phyloP scores from a whole-genome alignment of 2,329 filamentous ascomycete genomes.

The Phoma sp. region DNA sequence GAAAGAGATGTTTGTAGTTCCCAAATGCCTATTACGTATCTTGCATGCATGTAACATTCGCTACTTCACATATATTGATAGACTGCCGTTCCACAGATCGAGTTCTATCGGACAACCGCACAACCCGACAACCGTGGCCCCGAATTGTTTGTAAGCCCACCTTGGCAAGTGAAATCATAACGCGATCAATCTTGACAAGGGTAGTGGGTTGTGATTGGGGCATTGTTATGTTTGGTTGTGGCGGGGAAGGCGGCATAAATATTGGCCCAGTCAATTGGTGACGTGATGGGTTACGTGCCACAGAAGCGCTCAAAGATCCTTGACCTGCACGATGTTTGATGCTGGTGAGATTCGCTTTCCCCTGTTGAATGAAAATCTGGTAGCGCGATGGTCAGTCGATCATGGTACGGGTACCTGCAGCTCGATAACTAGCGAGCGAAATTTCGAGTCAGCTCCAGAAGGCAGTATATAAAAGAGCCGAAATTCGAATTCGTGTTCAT shows the following conservation, averaged over 20 bases:
- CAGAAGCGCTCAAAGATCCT: background rate
- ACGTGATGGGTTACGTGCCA: background rate
- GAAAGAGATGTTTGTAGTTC: background rate
- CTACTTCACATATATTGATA: background rate
- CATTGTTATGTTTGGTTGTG: background rate
- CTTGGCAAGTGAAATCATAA: background rate
- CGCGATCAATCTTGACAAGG: background rate
- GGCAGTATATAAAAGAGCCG: background rate
- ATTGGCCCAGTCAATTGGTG: background rate
- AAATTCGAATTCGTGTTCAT: background rate
- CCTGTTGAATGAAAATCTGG: background rate
- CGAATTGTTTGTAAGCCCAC: background rate
- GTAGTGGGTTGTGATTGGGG: background rate
- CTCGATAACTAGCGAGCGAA: background rate
- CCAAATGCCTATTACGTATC: background rate
- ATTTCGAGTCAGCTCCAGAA: background rate
- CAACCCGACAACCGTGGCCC: background rate
- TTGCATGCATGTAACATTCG: background rate
- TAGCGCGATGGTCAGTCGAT: background rate
- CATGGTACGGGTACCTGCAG: slow-evolving; percentile 12
- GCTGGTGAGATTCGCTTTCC: too few species aligned
- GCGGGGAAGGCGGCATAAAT: background rate
- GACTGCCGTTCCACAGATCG: background rate
- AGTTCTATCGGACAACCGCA: too few species aligned
- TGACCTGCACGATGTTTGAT: background rate